phyloP scores from a whole-genome alignment of 163 green algal genomes.

The Chloromonas sp. region DNA sequence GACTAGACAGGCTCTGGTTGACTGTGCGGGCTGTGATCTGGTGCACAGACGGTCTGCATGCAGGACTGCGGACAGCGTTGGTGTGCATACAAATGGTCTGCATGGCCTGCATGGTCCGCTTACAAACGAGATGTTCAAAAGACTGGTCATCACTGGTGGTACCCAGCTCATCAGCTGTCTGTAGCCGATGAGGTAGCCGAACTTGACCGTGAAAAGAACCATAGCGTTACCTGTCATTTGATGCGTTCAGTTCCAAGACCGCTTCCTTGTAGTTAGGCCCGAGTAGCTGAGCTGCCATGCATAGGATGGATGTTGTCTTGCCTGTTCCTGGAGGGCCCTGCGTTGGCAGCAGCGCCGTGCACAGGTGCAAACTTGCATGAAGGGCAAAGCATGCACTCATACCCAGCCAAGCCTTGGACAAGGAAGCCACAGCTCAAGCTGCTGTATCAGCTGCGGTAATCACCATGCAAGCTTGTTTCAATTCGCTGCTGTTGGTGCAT shows the following conservation, averaged over 20 bases:
- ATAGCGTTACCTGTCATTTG: constrained; percentile 76
- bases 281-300: constrained; percentile 84
- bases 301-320: constrained; percentile 96
- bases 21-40: no score
- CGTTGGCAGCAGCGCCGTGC: neutral
- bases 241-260: constrained; percentile 97
- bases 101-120: neutral
- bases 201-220: no score
- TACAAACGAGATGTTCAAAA: neutral
- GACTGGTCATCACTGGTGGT: no score
- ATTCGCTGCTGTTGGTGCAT: neutral
- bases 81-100: neutral
- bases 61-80: no score
- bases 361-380: neutral
- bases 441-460: no score
- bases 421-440: no score
- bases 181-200: no score
- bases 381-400: neutral
- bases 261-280: constrained; percentile 79
- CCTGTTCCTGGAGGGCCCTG: constrained; percentile 93
- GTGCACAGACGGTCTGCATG: no score
- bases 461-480: neutral
- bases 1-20: no score
- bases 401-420: no score
- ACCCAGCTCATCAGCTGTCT: no score